These are phyloP conservation scores for Plantago major DNA, from an alignment of 257 asterid species.

Conservation along the genomic window DNA sequence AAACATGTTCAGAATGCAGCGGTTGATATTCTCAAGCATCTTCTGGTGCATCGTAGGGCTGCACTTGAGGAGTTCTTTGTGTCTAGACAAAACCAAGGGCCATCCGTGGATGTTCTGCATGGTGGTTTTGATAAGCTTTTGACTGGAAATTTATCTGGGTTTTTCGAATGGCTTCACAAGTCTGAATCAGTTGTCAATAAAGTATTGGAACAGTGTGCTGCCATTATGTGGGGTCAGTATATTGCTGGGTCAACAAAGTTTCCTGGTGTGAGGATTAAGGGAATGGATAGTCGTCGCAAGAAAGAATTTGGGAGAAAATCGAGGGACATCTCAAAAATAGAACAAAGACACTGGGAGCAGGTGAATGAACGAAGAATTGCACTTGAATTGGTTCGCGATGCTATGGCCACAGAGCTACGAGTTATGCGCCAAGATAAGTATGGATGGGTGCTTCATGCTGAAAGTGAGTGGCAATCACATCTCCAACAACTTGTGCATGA, in stretches of 20 bases:
- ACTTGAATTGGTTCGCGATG: conserved; percentile 90
- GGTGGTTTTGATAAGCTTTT: conserved; percentile 95
- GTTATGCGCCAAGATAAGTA: conserved; percentile 97
- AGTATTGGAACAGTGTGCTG: conserved; percentile 88
- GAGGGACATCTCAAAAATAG: conserved; percentile 62
- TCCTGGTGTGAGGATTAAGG: conserved; percentile 91
- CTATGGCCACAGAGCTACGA: conserved; percentile 92
- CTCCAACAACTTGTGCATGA: conserved; percentile 96
- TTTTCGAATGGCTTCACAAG: conserved; percentile 76
- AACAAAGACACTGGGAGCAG: conserved; percentile 90
- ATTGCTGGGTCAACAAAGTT: conserved; percentile 88
- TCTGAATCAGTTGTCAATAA: conserved; percentile 58
- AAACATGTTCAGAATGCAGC: conserved; percentile 70
- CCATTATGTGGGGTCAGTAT: conserved; percentile 94
- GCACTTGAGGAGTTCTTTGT: conserved; percentile 90
- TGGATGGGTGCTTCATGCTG: conserved; percentile 99
- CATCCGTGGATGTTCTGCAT: conserved; percentile 66
- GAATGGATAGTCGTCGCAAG: conserved; percentile 92
- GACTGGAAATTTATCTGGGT: conserved; percentile 65
- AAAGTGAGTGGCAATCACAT: conserved; percentile 96
- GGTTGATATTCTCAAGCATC: conserved; percentile 88
- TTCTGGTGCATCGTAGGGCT: conserved; percentile 86
- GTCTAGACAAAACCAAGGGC: conserved; percentile 84
- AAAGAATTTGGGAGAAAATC: conserved; percentile 80
- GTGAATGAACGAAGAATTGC: conserved; percentile 91